phyloP scores from a whole-genome alignment of 2,329 filamentous ascomycete species.

The Fusarium irregulare region DNA sequence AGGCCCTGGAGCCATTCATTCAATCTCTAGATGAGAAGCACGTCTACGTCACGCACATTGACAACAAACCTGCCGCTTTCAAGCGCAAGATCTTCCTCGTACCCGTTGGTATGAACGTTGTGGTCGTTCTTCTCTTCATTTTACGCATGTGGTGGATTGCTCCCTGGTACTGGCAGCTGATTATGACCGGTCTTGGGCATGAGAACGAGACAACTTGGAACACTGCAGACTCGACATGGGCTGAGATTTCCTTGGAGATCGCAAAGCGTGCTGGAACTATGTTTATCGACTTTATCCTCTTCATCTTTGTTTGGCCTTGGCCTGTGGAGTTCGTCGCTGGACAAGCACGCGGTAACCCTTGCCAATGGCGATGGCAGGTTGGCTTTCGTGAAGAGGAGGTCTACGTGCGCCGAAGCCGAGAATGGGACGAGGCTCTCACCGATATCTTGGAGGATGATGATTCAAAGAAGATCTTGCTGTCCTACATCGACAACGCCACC shows the following conservation, averaged over 20 bases:
- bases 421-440: constrained; percentile 73
- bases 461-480: constrained; percentile 68
- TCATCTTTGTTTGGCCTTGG: constrained; percentile 78
- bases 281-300: constrained; percentile 77
- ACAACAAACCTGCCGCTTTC: constrained; percentile 73
- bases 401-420: constrained; percentile 80
- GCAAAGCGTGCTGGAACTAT: constrained; percentile 72
- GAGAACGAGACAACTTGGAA: constrained; percentile 75
- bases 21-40: constrained; percentile 72
- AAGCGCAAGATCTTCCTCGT: constrained; percentile 88
- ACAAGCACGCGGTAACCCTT: constrained; percentile 67
- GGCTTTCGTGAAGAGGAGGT: constrained; percentile 86
- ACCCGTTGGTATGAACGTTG: constrained; percentile 79
- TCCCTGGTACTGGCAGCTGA: constrained; percentile 78
- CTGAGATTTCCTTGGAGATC: constrained; percentile 67
- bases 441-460: constrained; percentile 65
- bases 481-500: constrained; percentile 75
- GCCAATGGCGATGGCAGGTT: constrained; percentile 77
- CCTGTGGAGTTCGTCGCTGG: constrained; percentile 78
- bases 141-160: constrained; percentile 76
- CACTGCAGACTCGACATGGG: constrained; percentile 65
- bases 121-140: constrained; percentile 71
- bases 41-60: constrained; percentile 88
- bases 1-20: constrained; percentile 73
- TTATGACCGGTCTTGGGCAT: constrained; percentile 73